These are phyloP conservation scores for Golubevia pallescens DNA, from an alignment of 1,284 basidiomycete genomes.

Conservation along the genomic window DNA sequence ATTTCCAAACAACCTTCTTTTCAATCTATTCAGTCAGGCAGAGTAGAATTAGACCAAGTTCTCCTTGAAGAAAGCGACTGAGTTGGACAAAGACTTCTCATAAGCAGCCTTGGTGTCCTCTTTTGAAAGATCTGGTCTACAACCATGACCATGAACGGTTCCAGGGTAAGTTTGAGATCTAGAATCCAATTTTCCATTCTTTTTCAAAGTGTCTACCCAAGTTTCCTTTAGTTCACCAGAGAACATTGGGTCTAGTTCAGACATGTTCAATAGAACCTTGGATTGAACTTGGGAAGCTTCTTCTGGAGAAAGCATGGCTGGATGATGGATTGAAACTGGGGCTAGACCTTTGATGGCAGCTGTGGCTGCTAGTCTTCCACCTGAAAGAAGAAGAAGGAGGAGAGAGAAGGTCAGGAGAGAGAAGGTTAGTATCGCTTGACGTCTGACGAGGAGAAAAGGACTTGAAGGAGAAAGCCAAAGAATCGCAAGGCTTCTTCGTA, in stretches of 20 bases:
- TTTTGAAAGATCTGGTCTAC: slow-evolving; percentile 14
- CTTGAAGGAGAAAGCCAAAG: too few species aligned
- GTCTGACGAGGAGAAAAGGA: too few species aligned
- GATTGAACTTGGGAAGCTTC: slow-evolving; percentile 15
- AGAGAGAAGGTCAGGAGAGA: too few species aligned
- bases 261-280: slow-evolving; percentile 16
- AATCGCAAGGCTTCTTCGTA: too few species aligned
- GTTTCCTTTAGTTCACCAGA: slow-evolving; percentile 12
- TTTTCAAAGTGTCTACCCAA: slow-evolving; percentile 15
- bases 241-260: slow-evolving; percentile 18
- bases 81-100: slow-evolving; percentile 12
- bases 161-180: slow-evolving; percentile 12
- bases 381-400: too few species aligned
- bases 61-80: slow-evolving; percentile 15
- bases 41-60: slow-evolving; percentile 2
- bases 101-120: slow-evolving; percentile 14
- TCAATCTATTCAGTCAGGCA: too few species aligned
- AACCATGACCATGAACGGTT: slow-evolving; percentile 22
- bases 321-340: slow-evolving; percentile 11
- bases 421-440: too few species aligned
- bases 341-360: neutral
- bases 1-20: too few species aligned
- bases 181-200: slow-evolving; percentile 14
- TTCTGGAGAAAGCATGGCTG: slow-evolving; percentile 11
- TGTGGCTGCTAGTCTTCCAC: neutral